phyloP scores from a whole-genome alignment of 352 stramenopile genomes.

The Blastocystis sp. region DNA sequence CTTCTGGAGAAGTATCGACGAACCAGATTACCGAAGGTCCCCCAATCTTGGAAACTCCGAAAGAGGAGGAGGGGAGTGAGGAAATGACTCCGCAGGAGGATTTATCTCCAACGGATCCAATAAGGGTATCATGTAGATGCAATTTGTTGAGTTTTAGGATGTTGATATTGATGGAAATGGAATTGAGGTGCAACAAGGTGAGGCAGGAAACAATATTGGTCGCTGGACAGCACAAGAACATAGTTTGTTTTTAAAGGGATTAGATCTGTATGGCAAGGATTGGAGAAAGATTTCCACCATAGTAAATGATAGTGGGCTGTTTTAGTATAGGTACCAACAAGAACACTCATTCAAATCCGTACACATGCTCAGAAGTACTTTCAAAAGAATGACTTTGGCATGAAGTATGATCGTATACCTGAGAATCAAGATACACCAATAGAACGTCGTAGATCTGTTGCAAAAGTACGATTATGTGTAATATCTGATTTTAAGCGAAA shows the following conservation, averaged over 20 bases:
- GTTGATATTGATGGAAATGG: not conserved
- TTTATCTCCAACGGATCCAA: conserved; percentile 1
- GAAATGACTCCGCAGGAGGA: not conserved
- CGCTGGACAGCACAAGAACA: conserved; percentile 79
- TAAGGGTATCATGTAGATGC: not conserved
- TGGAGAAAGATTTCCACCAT: conserved; percentile 74
- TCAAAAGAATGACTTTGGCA: conserved; percentile 72
- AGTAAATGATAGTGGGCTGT: not conserved
- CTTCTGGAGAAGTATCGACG: no score
- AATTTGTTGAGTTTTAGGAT: not conserved
- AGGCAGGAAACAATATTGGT: conserved; percentile 65
- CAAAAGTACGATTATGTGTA: not conserved
- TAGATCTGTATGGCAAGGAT: conserved; percentile 76
- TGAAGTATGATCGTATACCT: conserved; percentile 45
- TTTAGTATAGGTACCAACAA: conserved; percentile 42
- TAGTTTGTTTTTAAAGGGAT: conserved; percentile 75
- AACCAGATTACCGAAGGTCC: no score
- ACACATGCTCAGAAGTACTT: conserved; percentile 81
- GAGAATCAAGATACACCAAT: not conserved
- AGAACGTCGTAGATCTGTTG: not conserved
- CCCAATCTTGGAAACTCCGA: no score
- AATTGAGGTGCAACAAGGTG: not conserved
- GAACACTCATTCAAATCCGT: conserved; percentile 74
- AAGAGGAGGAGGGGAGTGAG: not conserved
- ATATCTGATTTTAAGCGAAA: not conserved